phyloP scores from a whole-genome alignment of 441 rosid species.

The Gossypium lobatum region DNA sequence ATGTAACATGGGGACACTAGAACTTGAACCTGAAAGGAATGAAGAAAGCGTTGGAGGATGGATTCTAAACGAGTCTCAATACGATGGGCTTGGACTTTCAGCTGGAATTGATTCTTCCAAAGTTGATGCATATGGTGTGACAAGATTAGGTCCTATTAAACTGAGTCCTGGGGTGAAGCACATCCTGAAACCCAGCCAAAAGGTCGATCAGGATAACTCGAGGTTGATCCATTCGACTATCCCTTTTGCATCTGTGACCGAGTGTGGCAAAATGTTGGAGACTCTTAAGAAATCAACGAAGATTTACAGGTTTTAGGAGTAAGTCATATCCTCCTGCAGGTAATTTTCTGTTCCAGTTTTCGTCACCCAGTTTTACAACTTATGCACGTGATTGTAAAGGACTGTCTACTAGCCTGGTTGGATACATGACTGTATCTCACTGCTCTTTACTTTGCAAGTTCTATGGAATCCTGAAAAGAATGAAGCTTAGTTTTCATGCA shows the following conservation, averaged over 20 bases:
- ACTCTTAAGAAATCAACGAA: conserved; percentile 26
- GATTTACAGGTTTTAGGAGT: conserved; percentile 27
- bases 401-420: background rate
- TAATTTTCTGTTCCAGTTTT: background rate
- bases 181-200: conserved; percentile 29
- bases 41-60: conserved; percentile 7
- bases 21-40: conserved; percentile 17
- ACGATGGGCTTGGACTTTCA: conserved; percentile 13
- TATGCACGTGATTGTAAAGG: background rate
- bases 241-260: conserved; percentile 22
- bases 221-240: conserved; percentile 31
- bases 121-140: conserved; percentile 10
- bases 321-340: background rate
- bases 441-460: background rate
- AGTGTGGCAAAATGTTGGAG: conserved; percentile 19
- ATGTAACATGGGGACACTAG: conserved; percentile 9
- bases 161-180: conserved; percentile 40
- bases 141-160: conserved; percentile 31
- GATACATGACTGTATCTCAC: background rate
- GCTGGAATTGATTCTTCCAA: conserved; percentile 14
- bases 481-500: background rate
- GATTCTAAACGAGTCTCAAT: conserved; percentile 15
- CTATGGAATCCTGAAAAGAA: background rate
- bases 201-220: conserved; percentile 23
- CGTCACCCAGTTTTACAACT: background rate